These are phyloP conservation scores for Chimonanthus praecox DNA, from an alignment of 164 flowering plant genomes.

Conservation along the genomic window DNA sequence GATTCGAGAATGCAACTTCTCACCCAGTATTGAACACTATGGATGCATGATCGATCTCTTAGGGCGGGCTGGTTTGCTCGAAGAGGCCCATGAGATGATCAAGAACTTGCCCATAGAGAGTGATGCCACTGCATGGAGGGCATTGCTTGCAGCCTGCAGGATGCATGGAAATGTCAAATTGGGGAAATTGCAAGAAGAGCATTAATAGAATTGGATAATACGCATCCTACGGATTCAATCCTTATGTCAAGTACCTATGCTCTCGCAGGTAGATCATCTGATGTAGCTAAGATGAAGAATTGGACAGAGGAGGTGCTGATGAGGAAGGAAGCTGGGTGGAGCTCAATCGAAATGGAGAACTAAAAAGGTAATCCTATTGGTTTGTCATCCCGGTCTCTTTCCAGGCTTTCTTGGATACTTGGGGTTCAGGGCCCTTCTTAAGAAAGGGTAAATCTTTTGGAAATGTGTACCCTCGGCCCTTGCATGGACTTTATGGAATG, in stretches of 20 bases:
- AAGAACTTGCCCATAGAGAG: constrained; percentile 28
- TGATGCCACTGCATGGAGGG: constrained; percentile 43
- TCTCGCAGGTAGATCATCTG: constrained; percentile 26
- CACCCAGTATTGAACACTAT: constrained; percentile 40
- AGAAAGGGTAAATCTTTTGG: too few species aligned
- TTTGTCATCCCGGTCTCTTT: too few species aligned
- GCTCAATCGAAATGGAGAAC: constrained; percentile 23
- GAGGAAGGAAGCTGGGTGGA: constrained; percentile 37
- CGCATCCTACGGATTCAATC: constrained; percentile 37
- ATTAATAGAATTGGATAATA: constrained; percentile 19
- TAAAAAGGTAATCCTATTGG: not conserved
- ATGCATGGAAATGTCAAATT: constrained; percentile 34
- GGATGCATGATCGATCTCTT: constrained; percentile 47
- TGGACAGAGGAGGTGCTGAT: constrained; percentile 7
- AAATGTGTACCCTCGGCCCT: too few species aligned
- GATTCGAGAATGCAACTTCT: constrained; percentile 23
- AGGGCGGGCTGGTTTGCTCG: constrained; percentile 45
- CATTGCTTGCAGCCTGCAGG: constrained; percentile 44
- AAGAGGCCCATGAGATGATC: constrained; percentile 39
- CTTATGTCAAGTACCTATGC: constrained; percentile 41
- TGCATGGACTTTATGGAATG: too few species aligned
- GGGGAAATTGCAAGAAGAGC: constrained; percentile 23
- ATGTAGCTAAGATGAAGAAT: constrained; percentile 10
- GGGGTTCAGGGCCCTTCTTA: too few species aligned
- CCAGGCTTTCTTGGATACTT: too few species aligned